phyloP scores from a whole-genome alignment of 2,329 filamentous ascomycete species.

The Nemania sp. region DNA sequence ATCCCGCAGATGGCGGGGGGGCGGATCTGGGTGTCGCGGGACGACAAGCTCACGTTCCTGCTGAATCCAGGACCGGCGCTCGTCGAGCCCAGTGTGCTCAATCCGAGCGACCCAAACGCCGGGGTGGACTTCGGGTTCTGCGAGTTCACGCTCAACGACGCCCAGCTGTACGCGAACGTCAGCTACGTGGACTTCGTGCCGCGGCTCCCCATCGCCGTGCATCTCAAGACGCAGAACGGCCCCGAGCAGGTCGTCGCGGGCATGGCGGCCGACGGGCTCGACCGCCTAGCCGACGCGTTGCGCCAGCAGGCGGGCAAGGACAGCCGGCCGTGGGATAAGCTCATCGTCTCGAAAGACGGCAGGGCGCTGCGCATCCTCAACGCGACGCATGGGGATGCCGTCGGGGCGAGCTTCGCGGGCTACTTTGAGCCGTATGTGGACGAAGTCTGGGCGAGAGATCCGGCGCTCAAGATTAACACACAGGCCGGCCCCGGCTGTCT shows the following conservation, averaged over 20 bases:
- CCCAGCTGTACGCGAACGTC: conserved; percentile 65
- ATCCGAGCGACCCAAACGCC: conserved; percentile 59
- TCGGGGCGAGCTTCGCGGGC: conserved; percentile 48
- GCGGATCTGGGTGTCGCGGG: conserved; percentile 65
- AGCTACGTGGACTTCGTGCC: conserved; percentile 68
- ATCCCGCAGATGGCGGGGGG: conserved; percentile 68
- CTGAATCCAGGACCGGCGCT: conserved; percentile 67
- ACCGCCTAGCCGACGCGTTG: conserved; percentile 57
- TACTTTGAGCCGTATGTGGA: conserved; percentile 51
- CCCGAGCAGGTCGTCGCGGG: conserved; percentile 57
- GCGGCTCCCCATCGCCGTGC: conserved; percentile 57
- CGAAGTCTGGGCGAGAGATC: conserved; percentile 45
- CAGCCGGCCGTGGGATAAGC: conserved; percentile 62
- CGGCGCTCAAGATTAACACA: conserved; percentile 62
- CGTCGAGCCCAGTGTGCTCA: conserved; percentile 69
- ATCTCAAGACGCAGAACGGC: conserved; percentile 49
- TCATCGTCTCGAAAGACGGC: conserved; percentile 45
- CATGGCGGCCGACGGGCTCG: conserved; percentile 59
- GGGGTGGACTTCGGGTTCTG: conserved; percentile 59
- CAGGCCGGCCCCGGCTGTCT: conserved; percentile 60
- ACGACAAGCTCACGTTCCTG: conserved; percentile 58
- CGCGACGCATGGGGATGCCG: conserved; percentile 48
- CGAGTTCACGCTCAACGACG: conserved; percentile 62
- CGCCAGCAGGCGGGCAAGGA: conserved; percentile 59
- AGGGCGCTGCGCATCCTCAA: conserved; percentile 47